Evolutionary conservation across 2,329 filamentous ascomycete species (phyloP), one percentile per base, ranked within the genome.

Genomic region (Tolypocladium paradoxum): DNA sequence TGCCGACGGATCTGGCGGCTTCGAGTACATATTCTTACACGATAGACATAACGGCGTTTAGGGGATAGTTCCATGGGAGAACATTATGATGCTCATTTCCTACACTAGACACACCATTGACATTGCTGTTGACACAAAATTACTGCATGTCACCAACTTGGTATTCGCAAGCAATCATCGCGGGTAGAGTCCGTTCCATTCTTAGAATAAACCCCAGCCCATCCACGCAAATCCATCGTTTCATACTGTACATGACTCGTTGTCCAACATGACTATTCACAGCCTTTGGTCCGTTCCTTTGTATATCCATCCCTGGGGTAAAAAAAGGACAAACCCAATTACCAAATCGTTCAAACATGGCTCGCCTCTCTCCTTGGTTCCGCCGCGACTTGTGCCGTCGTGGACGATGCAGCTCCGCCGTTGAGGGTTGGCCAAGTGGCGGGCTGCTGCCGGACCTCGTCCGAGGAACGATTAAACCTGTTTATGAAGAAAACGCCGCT

Each of bases 401-500:
- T 4, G 14, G 24, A 16, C 7, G 24, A 29, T 29, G 38, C 29
- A 6, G 29, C 5, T 31, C 29, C 29, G 8, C 29, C 29, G 6
- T 7, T 31, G 29, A 31, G 29, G 29, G 29, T 31, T 31, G 29
- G 29, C 8, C 6, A 2, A 2, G 29, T 7, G 29, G 29, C 8
- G 29, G 29, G 24, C 40, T 29, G 24, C 24, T n/a, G 40, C 14
- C 9, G 40, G 27, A 34, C 3, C 16, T 46, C 27, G 18, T 8
- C 43, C 27, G 43, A 29, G 18, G 27, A 16, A 46, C 20, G 43
- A 46, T 31, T 31, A 46, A 31, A n/a, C 27, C n/a, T 46, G 43
- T 6, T 8, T 3, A 11, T 46, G 27, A 46, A 59, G 56, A 57
- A 45, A 54, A 59, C 57, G 58, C 56, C 56, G 58, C 57, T 43